These are phyloP conservation scores for Dactylellina cionopaga DNA, from an alignment of 2,329 filamentous ascomycete species.

Conservation along the genomic window DNA sequence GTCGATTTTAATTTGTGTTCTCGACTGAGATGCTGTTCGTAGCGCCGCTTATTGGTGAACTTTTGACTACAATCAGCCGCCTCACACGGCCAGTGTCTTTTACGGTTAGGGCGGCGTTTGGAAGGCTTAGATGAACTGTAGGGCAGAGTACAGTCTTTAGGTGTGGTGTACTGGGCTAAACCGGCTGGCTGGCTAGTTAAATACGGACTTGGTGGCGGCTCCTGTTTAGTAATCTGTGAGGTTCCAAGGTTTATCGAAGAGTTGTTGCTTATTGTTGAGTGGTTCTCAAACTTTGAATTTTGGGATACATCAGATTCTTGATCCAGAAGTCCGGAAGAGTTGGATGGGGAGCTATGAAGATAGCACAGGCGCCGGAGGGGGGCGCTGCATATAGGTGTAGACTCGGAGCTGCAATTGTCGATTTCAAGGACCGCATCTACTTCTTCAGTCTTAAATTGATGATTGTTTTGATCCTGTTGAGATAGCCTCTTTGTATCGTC, in stretches of 20 bases:
- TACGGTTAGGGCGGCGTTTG: background rate
- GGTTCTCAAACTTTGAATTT: too few species aligned
- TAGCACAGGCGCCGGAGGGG: background rate
- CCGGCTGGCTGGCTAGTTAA: too few species aligned
- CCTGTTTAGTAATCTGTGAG: too few species aligned
- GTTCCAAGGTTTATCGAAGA: too few species aligned
- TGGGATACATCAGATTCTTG: too few species aligned
- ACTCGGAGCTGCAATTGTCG: background rate
- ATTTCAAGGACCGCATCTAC: constrained; percentile 5
- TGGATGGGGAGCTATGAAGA: too few species aligned
- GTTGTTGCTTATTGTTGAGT: too few species aligned
- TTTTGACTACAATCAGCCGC: background rate
- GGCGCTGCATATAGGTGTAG: background rate
- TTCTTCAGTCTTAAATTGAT: constrained; percentile 1
- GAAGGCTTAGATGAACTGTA: too few species aligned
- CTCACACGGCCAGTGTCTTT: constrained; percentile 16
- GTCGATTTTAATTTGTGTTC: constrained; percentile 24
- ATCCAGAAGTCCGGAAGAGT: too few species aligned
- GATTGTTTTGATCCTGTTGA: background rate
- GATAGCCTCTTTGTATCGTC: background rate
- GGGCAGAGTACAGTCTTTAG: too few species aligned
- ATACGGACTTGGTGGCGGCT: too few species aligned
- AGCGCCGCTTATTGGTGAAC: constrained; percentile 14
- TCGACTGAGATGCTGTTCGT: constrained; percentile 20
- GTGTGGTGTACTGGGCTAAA: too few species aligned